A percentile compares a stretch with the other conserved stretches of the same genome.
Conservation (phyloP, 2,329 filamentous ascomycete genomes). For the Claviceps spartinae region DNA sequence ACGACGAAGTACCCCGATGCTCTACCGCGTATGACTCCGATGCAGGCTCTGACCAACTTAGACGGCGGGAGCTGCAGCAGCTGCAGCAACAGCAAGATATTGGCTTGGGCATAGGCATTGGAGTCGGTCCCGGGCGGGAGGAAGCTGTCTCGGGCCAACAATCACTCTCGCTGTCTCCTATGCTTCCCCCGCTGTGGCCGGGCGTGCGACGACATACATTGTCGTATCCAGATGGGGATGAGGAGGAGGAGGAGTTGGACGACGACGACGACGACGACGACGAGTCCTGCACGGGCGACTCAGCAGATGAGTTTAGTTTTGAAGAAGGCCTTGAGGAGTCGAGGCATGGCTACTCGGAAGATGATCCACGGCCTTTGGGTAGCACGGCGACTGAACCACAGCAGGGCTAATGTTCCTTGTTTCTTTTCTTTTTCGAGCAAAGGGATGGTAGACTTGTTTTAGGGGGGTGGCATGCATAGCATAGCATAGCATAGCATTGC, state of each 20-base stretch:
- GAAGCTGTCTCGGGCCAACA: slow-evolving; percentile 11
- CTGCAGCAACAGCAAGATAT: slow-evolving; percentile 5
- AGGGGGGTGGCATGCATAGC: no score
- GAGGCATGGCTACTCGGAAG: not conserved
- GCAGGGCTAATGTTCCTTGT: no score
- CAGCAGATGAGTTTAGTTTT: slow-evolving; percentile 11
- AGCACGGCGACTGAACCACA: not conserved
- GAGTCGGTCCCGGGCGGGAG: not conserved
- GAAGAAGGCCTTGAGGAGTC: slow-evolving; percentile 2
- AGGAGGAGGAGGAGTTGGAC: slow-evolving; percentile 16
- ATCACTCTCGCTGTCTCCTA: slow-evolving; percentile 13
- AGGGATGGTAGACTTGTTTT: no score
- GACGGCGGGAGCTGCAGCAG: slow-evolving; percentile 3
- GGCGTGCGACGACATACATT: slow-evolving; percentile 21
- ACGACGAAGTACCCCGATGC: slow-evolving; percentile 26
- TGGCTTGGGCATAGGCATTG: not conserved
- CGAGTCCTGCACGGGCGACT: slow-evolving; percentile 13
- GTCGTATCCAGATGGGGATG: slow-evolving; percentile 13
- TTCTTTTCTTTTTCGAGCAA: no score
- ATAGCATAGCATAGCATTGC: no score
- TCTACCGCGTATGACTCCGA: slow-evolving; percentile 5
- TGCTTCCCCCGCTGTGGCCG: slow-evolving; percentile 29
- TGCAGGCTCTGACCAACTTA: not conserved
- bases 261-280: slow-evolving; percentile 18
- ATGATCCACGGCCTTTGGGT: not conserved